Conservation (phyloP, 2,329 filamentous ascomycete species). For the Aspergillus neoniger region DNA sequence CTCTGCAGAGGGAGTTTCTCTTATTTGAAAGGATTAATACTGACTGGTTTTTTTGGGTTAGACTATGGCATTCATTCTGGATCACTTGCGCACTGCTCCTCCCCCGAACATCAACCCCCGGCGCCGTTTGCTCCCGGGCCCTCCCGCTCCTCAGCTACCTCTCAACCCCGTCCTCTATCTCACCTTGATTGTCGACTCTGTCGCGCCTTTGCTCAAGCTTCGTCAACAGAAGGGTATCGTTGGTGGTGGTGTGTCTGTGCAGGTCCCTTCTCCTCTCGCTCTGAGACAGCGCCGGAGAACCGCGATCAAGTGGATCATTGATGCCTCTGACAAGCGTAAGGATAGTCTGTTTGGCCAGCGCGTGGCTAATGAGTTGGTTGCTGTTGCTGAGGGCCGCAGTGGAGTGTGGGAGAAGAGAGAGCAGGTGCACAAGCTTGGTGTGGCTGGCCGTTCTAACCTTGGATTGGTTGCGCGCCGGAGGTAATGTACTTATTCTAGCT, state of each 20-base stretch:
- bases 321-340: slow-evolving; percentile 75
- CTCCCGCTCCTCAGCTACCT: slow-evolving; percentile 76
- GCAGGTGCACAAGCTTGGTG: slow-evolving; percentile 76
- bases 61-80: slow-evolving; percentile 84
- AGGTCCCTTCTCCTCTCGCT: slow-evolving; percentile 76
- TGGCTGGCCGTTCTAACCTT: slow-evolving; percentile 72
- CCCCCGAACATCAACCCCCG: slow-evolving; percentile 73
- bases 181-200: slow-evolving; percentile 84
- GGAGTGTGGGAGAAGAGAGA: slow-evolving; percentile 80
- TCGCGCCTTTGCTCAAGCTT: slow-evolving; percentile 84
- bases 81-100: slow-evolving; percentile 77
- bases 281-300: slow-evolving; percentile 73
- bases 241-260: slow-evolving; percentile 81
- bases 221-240: slow-evolving; percentile 73
- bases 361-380: slow-evolving; percentile 82
- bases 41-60: slow-evolving; percentile 39
- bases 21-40: background rate
- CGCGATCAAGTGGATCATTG: slow-evolving; percentile 87
- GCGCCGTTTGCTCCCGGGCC: slow-evolving; percentile 64
- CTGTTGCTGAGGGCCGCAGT: slow-evolving; percentile 84
- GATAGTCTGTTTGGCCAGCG: slow-evolving; percentile 73
- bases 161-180: slow-evolving; percentile 89
- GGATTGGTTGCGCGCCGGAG: background rate
- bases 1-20: background rate
- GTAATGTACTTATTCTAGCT: background rate